Evolutionary conservation across 2,329 filamentous ascomycete genomes (phyloP), one percentile per base, ranked within the genome.

Genomic region (Aspergillus arachidicola): DNA sequence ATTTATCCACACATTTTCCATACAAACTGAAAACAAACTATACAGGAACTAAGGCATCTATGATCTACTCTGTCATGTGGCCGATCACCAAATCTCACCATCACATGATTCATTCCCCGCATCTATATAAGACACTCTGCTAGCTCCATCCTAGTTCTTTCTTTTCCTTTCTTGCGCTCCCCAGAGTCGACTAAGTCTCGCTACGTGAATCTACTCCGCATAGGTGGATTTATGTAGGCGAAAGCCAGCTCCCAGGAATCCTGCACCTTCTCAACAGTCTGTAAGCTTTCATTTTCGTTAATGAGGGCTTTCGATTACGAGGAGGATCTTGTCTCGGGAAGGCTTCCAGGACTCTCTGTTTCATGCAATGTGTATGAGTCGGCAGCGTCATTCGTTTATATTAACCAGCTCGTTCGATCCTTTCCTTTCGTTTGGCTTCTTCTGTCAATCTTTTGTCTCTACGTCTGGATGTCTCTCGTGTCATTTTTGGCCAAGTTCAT

Each of bases 331-430:
- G 74, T 75, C 66, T 72, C 72, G 69, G 70, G 74, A 79, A 79
- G 79, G 78, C 81, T 86, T 85, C 83, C 82, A 80, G 80, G 83
- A 81, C 80, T 71, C 65, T 66, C 69, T 68, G 65, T 66, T 75
- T 74, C 78, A 82, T 84, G 79, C 80, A 79, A 79, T 77, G 80
- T 81, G 82, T 82, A 82, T 84, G 83, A 84, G 78, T 73, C 69
- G 70, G 73, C 76, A 80, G 79, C 79, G 80, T 82, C 79, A 73
- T 70, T 74, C 70, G 68, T 67, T 67, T 72, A 65, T 68, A 70
- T 71, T 60, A 70, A 74, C 72, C 72, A 74, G 73, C 72, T 74
- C 71, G 65, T 75, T 76, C 78, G 67, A 70, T 82, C 77, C 68
- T 78, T 78, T 67, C 66, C 71, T 79, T 79, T 80, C 55, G 61